Base-by-base conservation (phyloP, 768 basidiomycete species). In the Serendipita vermifera region DNA sequence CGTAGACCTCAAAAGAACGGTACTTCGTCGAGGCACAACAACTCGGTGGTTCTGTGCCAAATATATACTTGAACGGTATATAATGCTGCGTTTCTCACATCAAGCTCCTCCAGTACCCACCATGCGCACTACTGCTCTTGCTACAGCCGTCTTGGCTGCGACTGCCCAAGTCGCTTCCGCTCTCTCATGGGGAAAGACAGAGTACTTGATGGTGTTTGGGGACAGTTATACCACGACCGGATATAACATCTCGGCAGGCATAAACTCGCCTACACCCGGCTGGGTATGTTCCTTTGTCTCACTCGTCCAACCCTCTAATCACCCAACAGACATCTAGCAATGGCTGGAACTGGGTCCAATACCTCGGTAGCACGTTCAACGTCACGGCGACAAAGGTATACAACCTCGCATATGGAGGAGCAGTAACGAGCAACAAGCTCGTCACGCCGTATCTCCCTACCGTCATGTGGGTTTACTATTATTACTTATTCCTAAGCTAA, bases 201-300 rank as follows among this genome's bases (percentile, higher is more conserved):
- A 79, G 59, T 80, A 73, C 62, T 61, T 82, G 53, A 77, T 83
- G 59, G 71, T 75, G 1, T 82, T 82, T 60, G 81, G 81, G 7
- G 81, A 82, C 61, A 82, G 79, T 0, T 82, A 82, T 64, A 78
- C 78, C 1, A 68, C 77, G 3, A 73, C 76, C 55, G 79, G 80
- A 6, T 82, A 73, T 63, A 80, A 81, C 59, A 71, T 81, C 54
- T 77, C 79, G 15, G 73, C 72, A 6, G 79, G 80, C 5, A 66
- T 80, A 13, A 60, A 77, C 59, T 78, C 79, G 0, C 70, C 74
- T 4, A 70, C 68, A 38, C 78, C 80, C 13, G 73, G 75, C 38
- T 73, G 70, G 59, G 79, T 80, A 63, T 64, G 75, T 66, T 24
- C 13, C 7, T n/a, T 51, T 15, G 9, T 26, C 4, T 9, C 9